These are phyloP conservation scores for Cytospora schulzeri DNA, from an alignment of 2,329 filamentous ascomycete genomes.

Conservation along the genomic window DNA sequence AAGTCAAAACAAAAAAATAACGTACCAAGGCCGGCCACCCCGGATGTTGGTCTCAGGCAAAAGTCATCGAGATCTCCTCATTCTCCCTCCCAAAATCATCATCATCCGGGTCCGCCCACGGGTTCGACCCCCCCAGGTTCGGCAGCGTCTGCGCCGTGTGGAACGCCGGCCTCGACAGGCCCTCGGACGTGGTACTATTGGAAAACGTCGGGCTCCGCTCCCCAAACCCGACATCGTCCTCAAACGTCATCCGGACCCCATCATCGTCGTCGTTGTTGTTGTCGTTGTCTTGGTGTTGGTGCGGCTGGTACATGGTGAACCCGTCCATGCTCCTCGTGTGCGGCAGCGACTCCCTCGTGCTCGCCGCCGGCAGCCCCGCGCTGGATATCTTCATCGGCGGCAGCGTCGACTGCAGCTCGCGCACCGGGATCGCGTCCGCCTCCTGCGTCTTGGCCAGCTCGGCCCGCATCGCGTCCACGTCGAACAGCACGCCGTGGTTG, in stretches of 20 bases:
- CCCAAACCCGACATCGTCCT: slow-evolving; percentile 63
- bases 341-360: slow-evolving; percentile 41
- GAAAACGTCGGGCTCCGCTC: slow-evolving; percentile 27
- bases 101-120: slow-evolving; percentile 69
- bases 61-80: slow-evolving; percentile 81
- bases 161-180: slow-evolving; percentile 43
- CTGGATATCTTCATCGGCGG: slow-evolving; percentile 79
- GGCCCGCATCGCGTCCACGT: slow-evolving; percentile 89
- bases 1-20: not conserved
- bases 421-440: slow-evolving; percentile 59
- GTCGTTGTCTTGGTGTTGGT: no score
- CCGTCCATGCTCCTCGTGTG: slow-evolving; percentile 52
- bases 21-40: not conserved
- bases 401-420: slow-evolving; percentile 83
- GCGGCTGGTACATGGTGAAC: slow-evolving; percentile 10
- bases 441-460: slow-evolving; percentile 74
- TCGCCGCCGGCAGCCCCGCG: slow-evolving; percentile 38
- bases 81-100: slow-evolving; percentile 72
- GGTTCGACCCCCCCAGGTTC: slow-evolving; percentile 55
- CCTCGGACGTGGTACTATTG: slow-evolving; percentile 18
- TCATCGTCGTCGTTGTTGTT: slow-evolving; percentile 57
- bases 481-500: slow-evolving; percentile 77
- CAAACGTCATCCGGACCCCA: slow-evolving; percentile 72
- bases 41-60: slow-evolving; percentile 56
- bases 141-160: slow-evolving; percentile 53